A percentile compares a stretch with the other conserved stretches of the same genome.
Conservation (phyloP, 345 rosid genomes). For the Dimocarpus longan region DNA sequence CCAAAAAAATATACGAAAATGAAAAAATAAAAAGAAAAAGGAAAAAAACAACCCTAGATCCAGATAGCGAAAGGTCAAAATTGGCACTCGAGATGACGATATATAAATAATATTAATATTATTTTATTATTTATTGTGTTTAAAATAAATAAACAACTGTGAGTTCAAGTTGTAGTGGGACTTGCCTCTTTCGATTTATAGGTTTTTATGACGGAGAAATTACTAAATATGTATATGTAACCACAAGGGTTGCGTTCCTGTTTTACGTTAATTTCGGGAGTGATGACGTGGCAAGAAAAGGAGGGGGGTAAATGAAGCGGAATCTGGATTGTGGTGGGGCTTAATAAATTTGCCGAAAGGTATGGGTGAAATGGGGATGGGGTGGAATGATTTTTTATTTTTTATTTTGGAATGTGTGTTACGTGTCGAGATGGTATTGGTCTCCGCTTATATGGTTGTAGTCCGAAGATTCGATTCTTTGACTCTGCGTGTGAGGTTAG, state of each 20-base stretch:
- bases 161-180: not conserved
- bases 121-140: not conserved
- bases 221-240: not conserved
- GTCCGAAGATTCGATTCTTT: conserved; percentile 12
- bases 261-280: not conserved
- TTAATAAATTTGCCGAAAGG: not conserved
- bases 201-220: not conserved
- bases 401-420: not conserved
- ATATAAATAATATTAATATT: not conserved
- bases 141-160: not conserved
- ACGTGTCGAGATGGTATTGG: conserved; percentile 4
- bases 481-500: not conserved
- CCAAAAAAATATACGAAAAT: not conserved
- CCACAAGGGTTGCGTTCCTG: not conserved
- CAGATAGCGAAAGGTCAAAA: conserved; percentile 48
- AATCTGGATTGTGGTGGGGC: not conserved
- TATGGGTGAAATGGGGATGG: not conserved
- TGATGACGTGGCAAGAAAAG: conserved; percentile 9
- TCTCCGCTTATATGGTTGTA: not conserved
- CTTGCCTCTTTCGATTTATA: not conserved
- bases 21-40: not conserved
- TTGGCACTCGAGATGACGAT: conserved; percentile 13
- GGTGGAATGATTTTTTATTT: not conserved
- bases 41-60: conserved; percentile 61
- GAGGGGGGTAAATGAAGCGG: not conserved